phyloP scores from a whole-genome alignment of 179 eudicot species.

The Beta lomatogona region DNA sequence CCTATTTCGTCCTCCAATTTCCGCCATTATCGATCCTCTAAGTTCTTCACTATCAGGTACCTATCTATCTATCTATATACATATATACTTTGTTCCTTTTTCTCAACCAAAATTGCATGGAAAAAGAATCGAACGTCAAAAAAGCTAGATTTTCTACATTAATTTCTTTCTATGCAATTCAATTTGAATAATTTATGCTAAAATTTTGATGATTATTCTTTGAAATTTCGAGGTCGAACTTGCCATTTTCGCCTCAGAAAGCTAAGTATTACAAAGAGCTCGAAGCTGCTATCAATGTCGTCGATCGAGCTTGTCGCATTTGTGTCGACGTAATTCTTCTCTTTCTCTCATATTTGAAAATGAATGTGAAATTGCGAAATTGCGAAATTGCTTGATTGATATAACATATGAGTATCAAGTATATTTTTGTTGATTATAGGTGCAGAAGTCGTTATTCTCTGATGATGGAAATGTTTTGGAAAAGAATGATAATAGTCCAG shows the following conservation, averaged over 20 bases:
- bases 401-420: no score
- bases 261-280: conserved; percentile 73
- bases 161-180: background rate
- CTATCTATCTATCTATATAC: no score
- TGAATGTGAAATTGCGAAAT: background rate
- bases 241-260: conserved; percentile 62
- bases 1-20: conserved; percentile 16
- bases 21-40: conserved; percentile 27
- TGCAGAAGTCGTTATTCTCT: conserved; percentile 58
- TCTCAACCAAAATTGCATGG: background rate
- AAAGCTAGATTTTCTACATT: background rate
- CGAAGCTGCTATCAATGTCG: conserved; percentile 76
- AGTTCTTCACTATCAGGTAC: conserved; percentile 27
- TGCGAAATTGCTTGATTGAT: no score
- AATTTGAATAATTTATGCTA: background rate
- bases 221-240: conserved; percentile 42
- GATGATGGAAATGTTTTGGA: conserved; percentile 56
- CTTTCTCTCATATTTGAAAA: background rate
- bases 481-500: conserved; percentile 81
- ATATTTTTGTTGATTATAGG: conserved; percentile 34
- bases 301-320: conserved; percentile 70
- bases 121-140: background rate
- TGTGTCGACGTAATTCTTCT: conserved; percentile 62
- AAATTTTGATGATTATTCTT: background rate
- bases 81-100: background rate